phyloP scores from a whole-genome alignment of 1,139 yeast genomes.

The Casaregolazyma lundiana region DNA sequence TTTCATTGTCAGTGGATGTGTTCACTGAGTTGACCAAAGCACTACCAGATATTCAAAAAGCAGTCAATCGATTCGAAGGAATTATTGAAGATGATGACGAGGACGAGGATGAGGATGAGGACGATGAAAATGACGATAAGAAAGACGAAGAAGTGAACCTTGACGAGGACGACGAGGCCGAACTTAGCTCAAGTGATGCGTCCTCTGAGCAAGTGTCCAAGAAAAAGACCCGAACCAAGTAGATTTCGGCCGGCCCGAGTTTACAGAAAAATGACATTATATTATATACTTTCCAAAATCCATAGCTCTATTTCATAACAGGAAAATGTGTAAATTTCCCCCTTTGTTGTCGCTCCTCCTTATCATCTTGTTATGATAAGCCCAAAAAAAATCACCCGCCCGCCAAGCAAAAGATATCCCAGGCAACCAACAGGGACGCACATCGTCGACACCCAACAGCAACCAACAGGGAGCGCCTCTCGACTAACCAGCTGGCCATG shows the following conservation, averaged over 20 bases:
- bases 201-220: not conserved
- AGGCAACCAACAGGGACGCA: not conserved
- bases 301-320: not conserved
- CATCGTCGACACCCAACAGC: not conserved
- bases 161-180: not conserved
- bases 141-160: not conserved
- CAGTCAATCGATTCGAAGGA: conserved; percentile 39
- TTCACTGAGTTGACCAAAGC: conserved; percentile 56
- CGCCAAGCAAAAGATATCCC: conserved; percentile 1
- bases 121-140: not conserved
- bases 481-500: not conserved
- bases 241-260: not conserved
- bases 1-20: conserved; percentile 65
- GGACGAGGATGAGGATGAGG: conserved; percentile 10
- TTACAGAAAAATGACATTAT: not conserved
- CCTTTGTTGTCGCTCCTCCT: not conserved
- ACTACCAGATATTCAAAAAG: conserved; percentile 54
- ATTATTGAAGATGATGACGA: conserved; percentile 14
- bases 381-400: no score
- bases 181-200: not conserved
- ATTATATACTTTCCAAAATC: not conserved
- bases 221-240: not conserved
- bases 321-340: not conserved
- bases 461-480: not conserved
- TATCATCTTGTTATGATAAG: not conserved